phyloP scores from a whole-genome alignment of 1,139 yeast genomes.

The Keqinozyma sinolaborantium region DNA sequence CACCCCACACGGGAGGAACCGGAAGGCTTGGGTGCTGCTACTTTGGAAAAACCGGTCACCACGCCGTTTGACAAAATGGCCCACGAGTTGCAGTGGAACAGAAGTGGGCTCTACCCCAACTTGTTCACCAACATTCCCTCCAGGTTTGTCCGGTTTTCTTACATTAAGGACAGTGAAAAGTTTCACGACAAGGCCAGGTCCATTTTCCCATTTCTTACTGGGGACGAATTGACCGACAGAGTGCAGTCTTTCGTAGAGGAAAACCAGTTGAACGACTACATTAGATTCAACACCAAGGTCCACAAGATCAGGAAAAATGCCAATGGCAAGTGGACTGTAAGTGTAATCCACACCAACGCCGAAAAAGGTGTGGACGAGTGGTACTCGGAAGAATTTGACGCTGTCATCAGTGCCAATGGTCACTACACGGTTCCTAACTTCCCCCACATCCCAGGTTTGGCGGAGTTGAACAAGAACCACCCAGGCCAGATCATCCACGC shows the following conservation, averaged over 20 bases:
- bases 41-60: constrained; percentile 17
- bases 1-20: constrained; percentile 26
- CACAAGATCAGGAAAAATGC: constrained; percentile 25
- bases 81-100: constrained; percentile 30
- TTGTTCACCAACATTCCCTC: constrained; percentile 64
- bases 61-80: constrained; percentile 6
- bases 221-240: constrained; percentile 46
- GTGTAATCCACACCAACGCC: constrained; percentile 23
- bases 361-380: constrained; percentile 24
- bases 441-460: constrained; percentile 48
- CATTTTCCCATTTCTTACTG: constrained; percentile 46
- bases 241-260: constrained; percentile 32
- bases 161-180: constrained; percentile 15
- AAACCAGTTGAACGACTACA: constrained; percentile 20
- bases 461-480: constrained; percentile 37
- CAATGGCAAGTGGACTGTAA: constrained; percentile 36
- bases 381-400: constrained; percentile 40
- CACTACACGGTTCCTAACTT: constrained; percentile 48
- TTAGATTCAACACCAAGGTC: constrained; percentile 31
- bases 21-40: constrained; percentile 29
- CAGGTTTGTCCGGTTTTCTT: constrained; percentile 52
- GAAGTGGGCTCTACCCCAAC: constrained; percentile 40
- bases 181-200: constrained; percentile 15
- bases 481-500: constrained; percentile 55
- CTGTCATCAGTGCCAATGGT: constrained; percentile 49